Conservation (phyloP, 176 grass and related monocot genomes). For the Luzula sylvatica region DNA sequence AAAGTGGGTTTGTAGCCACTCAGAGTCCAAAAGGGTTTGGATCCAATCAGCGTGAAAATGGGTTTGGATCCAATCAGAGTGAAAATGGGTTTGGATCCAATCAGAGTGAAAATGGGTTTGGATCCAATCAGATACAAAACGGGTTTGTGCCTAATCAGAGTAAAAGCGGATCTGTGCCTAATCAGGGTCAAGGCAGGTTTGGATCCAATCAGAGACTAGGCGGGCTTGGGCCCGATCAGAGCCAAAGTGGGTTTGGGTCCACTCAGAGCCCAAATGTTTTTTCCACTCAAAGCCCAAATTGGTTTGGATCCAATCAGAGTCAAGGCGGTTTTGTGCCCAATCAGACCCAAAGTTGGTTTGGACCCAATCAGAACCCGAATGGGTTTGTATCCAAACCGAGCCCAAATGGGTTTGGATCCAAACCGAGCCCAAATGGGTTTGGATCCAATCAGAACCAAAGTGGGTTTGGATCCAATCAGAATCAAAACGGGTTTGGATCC, state of each 20-base stretch:
- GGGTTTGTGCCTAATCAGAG: slow-evolving; percentile 2
- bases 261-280: not conserved
- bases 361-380: not conserved
- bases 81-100: slow-evolving; percentile 14
- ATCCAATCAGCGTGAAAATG: not conserved
- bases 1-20: not conserved
- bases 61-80: slow-evolving; percentile 5
- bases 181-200: slow-evolving; percentile 6
- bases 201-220: not conserved
- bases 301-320: no score
- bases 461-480: slow-evolving; percentile 2
- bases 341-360: no score
- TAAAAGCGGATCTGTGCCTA: slow-evolving; percentile 1
- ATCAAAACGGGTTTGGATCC: not conserved
- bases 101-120: slow-evolving; percentile 5
- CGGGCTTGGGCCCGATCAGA: not conserved
- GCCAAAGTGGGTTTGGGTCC: slow-evolving; percentile 7
- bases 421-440: not conserved
- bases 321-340: no score
- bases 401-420: not conserved
- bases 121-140: slow-evolving; percentile 5
- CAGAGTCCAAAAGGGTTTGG: slow-evolving; percentile 9
- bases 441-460: not conserved
- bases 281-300: no score
- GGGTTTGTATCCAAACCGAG: no score